phyloP scores from a whole-genome alignment of 306 rosid genomes.

The Malus orientalis region DNA sequence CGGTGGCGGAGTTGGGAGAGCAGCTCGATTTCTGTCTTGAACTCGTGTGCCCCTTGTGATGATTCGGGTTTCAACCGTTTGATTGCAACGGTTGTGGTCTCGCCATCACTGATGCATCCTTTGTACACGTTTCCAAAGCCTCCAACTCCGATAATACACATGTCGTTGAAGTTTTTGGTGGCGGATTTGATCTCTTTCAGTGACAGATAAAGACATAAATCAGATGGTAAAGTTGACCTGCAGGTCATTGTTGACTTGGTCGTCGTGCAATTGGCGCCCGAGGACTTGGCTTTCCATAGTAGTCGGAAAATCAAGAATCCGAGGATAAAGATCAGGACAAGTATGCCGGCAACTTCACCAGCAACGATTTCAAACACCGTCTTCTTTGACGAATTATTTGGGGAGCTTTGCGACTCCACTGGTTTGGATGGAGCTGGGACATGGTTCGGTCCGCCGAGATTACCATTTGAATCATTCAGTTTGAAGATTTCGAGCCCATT shows the following conservation, averaged over 20 bases:
- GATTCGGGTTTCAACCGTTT: slow-evolving; percentile 15
- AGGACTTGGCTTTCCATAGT: neutral
- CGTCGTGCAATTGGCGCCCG: neutral
- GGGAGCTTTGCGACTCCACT: neutral
- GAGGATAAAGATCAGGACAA: neutral
- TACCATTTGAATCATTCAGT: neutral
- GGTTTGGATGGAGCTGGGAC: accelerated
- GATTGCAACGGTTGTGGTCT: slow-evolving; percentile 12
- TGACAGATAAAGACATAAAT: slow-evolving; percentile 20
- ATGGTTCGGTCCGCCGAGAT: slow-evolving; percentile 19
- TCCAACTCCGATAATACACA: slow-evolving; percentile 21
- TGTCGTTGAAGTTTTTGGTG: slow-evolving; percentile 18
- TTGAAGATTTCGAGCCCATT: slow-evolving; percentile 38
- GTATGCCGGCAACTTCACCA: slow-evolving; percentile 1
- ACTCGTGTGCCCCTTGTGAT: slow-evolving; percentile 13
- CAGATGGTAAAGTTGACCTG: slow-evolving; percentile 9
- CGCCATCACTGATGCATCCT: neutral
- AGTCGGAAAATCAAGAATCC: neutral
- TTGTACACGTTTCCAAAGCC: slow-evolving; percentile 35
- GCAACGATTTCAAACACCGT: neutral
- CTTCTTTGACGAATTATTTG: neutral
- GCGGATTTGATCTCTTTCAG: slow-evolving; percentile 24
- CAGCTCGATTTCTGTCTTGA: slow-evolving; percentile 24
- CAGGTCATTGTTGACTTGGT: neutral
- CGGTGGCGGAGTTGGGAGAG: slow-evolving; percentile 21